Base-by-base conservation (phyloP, 2,329 filamentous ascomycete species). In the Penicillium sp. region DNA sequence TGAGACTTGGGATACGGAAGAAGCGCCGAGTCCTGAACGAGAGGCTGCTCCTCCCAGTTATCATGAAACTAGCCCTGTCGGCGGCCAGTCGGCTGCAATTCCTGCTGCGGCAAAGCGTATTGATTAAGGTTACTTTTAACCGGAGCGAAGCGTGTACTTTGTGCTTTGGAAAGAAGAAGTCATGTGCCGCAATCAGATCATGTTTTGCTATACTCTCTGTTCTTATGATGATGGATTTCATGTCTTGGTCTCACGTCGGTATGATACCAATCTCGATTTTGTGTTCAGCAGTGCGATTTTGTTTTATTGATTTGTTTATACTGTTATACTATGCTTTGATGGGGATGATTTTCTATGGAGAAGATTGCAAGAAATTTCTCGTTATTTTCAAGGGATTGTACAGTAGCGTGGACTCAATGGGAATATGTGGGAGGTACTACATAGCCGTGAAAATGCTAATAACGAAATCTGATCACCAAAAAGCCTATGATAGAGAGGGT, bases 1-100 rank as follows among this genome's bases (percentile, higher is more conserved):
- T 58, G 84, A 87, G 66, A 80, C 79, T 65, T 89, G 85, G 86
- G 86, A 88, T 51, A 82, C 84, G 2, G 85, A 85, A 31, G 85
- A 81, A 48, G 73, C 66, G 1, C 69, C 69, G 41, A 70, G 66
- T 5, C 57, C 61, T n/a, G 69, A 71, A 38, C 61, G 57, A 0
- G 64, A 55, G 29, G 36, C 52, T 41, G 49, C 61, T 15, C 62
- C 65, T 49, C 65, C 65, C 9, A 59, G 51, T 6, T 66, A 66
- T 27, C 56, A 62, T n/a, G 64, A 67, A n/a, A 21, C 48, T 25
- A 44, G 53, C 39, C 29, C 59, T 49, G 31, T 33, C 42, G 63
- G 59, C 51, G 66, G 27, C 8, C 54, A 68, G 29, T 58, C 58
- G 9, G 52, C 43, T 17, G 70, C 67, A 42, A 61, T 65, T 38